Base-by-base conservation (phyloP, 2,329 filamentous ascomycete species). In the Macrophomina tecta region DNA sequence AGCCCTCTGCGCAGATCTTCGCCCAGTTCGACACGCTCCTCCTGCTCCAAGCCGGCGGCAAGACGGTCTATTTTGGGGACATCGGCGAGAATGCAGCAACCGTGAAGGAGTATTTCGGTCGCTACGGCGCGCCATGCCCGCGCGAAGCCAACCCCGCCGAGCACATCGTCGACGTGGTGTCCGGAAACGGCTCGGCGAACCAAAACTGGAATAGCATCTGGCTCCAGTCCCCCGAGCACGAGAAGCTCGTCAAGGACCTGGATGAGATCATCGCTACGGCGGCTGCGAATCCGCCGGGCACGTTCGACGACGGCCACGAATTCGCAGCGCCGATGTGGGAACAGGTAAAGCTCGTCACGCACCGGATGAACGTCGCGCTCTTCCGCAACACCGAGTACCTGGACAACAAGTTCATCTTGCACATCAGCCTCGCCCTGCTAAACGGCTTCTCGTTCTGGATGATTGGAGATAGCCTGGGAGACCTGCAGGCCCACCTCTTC, bases 61-160 rank as follows among this genome's bases (percentile, higher is more conserved):
- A 40, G 12, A 61, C 56, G 8, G 16, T 18, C 16, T 83, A 82
- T 75, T 82, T 82, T 68, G 83, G 83, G n/a, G 74, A 81, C 38
- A 79, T 82, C 8, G 82, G 82, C 56, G 67, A 80, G 34, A 78
- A 80, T 66, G 80, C 79, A 0, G 69, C 71, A 12, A 79, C 71
- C 0, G 74, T 83, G 0, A 71, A 81, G 1, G 71, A 80, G 49
- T 83, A 83, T 75, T 93, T 94, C 68, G 86, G 89, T 72, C 72
- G 77, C 9, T 86, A 90, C 66, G 90, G 90, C 5, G 89, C 86
- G 1, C 81, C 85, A 3, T 91, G 90, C 66, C 82, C 81, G 8
- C 76, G 83, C 2, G 83, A 87, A 0, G 89, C 90, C 68, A 93
- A 93, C 71, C 90, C 90, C 0, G 91, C 91, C 1, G 91, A 93